Conservation (phyloP, 169 alveolate species). For the Theileria luwenshuni region DNA sequence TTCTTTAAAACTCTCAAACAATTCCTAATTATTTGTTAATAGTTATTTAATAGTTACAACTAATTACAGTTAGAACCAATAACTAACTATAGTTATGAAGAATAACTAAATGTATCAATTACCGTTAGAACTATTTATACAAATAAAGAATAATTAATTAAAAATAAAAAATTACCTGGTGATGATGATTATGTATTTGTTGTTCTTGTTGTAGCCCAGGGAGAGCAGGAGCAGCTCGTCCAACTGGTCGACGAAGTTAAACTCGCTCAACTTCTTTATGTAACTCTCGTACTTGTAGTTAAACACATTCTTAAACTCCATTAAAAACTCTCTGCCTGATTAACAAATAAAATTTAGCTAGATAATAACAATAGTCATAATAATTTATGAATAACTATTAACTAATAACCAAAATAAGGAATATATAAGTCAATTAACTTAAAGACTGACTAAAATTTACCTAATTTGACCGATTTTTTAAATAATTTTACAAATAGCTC, state of each 20-base stretch:
- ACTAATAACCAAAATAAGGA: background rate
- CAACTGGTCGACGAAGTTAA: conserved; percentile 48
- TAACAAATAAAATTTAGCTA: too few relatives aligned
- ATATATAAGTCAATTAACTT: background rate
- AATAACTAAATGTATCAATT: too few relatives aligned
- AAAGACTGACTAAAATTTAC: conserved; percentile 20
- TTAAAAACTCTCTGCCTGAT: conserved; percentile 46
- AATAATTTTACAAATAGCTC: conserved; percentile 60
- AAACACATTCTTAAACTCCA: conserved; percentile 52
- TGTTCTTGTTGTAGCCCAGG: conserved; percentile 28
- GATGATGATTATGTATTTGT: conserved; percentile 30
- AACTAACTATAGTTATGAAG: too few relatives aligned
- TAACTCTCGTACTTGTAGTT: conserved; percentile 43
- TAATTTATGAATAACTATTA: background rate
- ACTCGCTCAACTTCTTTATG: conserved; percentile 37
- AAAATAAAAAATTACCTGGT: conserved; percentile 41
- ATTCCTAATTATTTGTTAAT: conserved; percentile 27
- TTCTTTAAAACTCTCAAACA: conserved; percentile 37
- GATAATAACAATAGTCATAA: background rate
- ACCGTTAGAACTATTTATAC: too few relatives aligned
- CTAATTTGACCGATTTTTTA: conserved; percentile 36
- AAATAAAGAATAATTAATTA: too few relatives aligned
- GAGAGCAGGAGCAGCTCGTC: conserved; percentile 28
- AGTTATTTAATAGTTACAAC: too few relatives aligned
- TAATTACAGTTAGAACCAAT: too few relatives aligned